Base-by-base conservation (phyloP, 164 flowering plant species). In the Aristolochia californica region DNA sequence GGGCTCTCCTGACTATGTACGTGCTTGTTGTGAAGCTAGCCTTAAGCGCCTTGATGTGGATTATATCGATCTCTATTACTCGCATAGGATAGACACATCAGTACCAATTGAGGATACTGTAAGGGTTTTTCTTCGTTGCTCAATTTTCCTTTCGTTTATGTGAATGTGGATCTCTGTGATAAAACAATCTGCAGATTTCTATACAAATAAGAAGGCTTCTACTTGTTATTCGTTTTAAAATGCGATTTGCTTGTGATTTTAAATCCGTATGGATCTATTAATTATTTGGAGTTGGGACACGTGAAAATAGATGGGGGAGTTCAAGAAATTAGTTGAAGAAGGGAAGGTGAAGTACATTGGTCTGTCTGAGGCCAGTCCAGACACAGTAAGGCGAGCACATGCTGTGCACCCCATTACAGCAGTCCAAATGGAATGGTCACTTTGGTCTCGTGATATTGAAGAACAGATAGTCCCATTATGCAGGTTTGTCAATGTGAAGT, bases 381-480 rank as follows among this genome's bases (percentile, higher is more conserved):
- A 73, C 40, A 82, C 83, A 27, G 73, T 80, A 57, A 76, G 78
- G 67, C 78, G 84, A 47, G 87, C 84, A 21, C 75, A 78, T 64
- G 80, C 83, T 22, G 77, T 82, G 64, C 81, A 80, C 55, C 83
- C 88, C 22, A 74, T 83, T 14, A 66, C 77, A 5, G 79, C 85
- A 14, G 16, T 80, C 10, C 85, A 80, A 62, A 65, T 83, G 70
- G 88, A 83, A 53, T 83, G 83, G 78, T 83, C 88, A 4, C 72
- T 83, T 10, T 80, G 80, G 83, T 67, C 82, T 55, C 79, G 80
- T 21, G 85, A 80, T 34, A 75, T 73, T 30, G 88, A 83, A 60
- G 75, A 80, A 50, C 75, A 79, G 55, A 72, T 80, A 43, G 47
- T 80, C 59, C 85, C 88, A 14, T 68, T 77, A 40, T 83, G 88